Conservation (phyloP, 768 basidiomycete species). For the Agaricus subrufescens region DNA sequence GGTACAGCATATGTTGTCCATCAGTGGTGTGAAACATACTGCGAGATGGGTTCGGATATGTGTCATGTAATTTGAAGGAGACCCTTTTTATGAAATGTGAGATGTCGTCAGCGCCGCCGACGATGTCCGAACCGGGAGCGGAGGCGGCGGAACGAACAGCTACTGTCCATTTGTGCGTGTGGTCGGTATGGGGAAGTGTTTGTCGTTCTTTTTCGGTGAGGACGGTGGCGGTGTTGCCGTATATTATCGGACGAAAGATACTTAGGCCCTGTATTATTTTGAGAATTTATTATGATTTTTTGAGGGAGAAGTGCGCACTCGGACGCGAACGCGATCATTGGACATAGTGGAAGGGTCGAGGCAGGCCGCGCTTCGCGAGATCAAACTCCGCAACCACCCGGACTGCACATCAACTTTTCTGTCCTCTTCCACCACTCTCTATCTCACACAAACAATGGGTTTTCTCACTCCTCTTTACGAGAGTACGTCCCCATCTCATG, state of each 20-base stretch:
- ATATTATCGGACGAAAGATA: constrained; percentile 88
- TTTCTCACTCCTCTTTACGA: constrained; percentile 57
- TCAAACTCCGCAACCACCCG: constrained; percentile 39
- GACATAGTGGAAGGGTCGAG: constrained; percentile 19
- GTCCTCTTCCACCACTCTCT: constrained; percentile 17
- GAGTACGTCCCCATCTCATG: constrained; percentile 37
- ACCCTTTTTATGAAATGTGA: constrained; percentile 93
- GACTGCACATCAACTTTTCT: constrained; percentile 21
- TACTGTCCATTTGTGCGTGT: constrained; percentile 96
- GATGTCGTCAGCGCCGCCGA: constrained; percentile 89
- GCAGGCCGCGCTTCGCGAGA: constrained; percentile 31
- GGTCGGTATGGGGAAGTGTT: constrained; percentile 52
- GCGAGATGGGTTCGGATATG: constrained; percentile 85
- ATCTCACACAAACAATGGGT: constrained; percentile 33
- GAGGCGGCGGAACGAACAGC: constrained; percentile 88
- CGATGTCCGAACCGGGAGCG: constrained; percentile 62
- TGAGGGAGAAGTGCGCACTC: constrained; percentile 45
- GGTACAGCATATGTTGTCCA: not conserved
- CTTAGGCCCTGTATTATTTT: constrained; percentile 61
- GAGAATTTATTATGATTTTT: constrained; percentile 11
- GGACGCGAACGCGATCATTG: constrained; percentile 74
- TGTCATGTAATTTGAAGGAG: constrained; percentile 96
- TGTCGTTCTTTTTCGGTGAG: constrained; percentile 71
- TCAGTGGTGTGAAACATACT: constrained; percentile 46
- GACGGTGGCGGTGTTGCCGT: constrained; percentile 88